These are phyloP conservation scores for Ploettnerulaceae sp. DNA, from an alignment of 2,329 filamentous ascomycete genomes.

Conservation along the genomic window DNA sequence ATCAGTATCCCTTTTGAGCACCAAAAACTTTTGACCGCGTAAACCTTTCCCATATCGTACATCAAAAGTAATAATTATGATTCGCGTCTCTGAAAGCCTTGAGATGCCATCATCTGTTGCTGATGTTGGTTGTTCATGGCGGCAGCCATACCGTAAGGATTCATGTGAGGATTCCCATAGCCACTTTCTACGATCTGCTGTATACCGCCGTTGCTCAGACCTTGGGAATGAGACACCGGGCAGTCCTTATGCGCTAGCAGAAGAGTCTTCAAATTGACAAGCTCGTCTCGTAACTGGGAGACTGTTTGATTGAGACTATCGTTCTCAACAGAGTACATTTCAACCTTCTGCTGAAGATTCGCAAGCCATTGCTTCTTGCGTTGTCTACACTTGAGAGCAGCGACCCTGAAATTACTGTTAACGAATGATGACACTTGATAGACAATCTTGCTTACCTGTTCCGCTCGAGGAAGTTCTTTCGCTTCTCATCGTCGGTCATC, in stretches of 20 bases:
- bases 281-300: conserved; percentile 79
- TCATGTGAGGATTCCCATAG: conserved; percentile 22
- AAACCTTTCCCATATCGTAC: conserved; percentile 10
- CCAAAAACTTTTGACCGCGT: conserved; percentile 12
- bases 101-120: conserved; percentile 14
- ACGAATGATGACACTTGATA: conserved; percentile 1
- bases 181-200: conserved; percentile 38
- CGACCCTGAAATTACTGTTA: conserved; percentile 59
- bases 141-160: conserved; percentile 29
- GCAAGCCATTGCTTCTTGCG: conserved; percentile 98
- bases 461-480: conserved; percentile 94
- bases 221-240: conserved; percentile 83
- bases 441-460: conserved; percentile 65
- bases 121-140: conserved; percentile 22
- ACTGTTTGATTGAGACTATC: conserved; percentile 82
- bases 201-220: conserved; percentile 40
- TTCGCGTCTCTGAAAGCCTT: conserved; percentile 12
- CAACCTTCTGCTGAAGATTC: conserved; percentile 90
- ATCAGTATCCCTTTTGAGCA: conserved; percentile 7
- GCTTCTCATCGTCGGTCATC: conserved; percentile 98
- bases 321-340: conserved; percentile 88
- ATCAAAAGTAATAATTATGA: conserved; percentile 10
- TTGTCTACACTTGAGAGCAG: conserved; percentile 93
- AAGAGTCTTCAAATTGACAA: conserved; percentile 90
- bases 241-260: conserved; percentile 95